Percentiles rank a stretch among this genome's conserved stretches.
phyloP scores from a whole-genome alignment of 2,329 filamentous ascomycete species.

The Curvularia eragrostidis region DNA sequence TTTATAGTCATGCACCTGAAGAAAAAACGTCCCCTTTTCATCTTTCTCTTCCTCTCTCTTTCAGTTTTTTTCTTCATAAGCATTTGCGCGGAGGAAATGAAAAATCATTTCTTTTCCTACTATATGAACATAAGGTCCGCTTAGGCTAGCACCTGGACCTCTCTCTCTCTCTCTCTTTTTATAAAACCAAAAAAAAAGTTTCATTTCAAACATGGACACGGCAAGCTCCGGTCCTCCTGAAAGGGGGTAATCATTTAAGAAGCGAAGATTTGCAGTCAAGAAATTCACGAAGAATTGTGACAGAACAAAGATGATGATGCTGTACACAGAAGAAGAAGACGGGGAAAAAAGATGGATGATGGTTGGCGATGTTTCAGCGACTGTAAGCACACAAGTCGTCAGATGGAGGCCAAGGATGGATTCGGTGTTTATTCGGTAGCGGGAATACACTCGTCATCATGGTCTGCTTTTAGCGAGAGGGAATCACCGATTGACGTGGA shows the following conservation, averaged over 20 bases:
- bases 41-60: background rate
- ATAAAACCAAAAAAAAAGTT: constrained; percentile 18
- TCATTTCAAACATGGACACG: constrained; percentile 38
- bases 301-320: background rate
- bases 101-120: background rate
- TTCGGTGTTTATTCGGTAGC: background rate
- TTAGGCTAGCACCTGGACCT: constrained; percentile 39
- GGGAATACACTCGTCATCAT: constrained; percentile 6
- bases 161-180: constrained; percentile 7
- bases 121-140: background rate
- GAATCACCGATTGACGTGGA: constrained; percentile 4
- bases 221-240: constrained; percentile 42
- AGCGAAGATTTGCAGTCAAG: constrained; percentile 25
- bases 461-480: constrained; percentile 1
- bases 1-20: background rate
- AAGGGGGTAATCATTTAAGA: constrained; percentile 43
- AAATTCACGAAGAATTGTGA: background rate
- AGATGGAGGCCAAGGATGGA: constrained; percentile 11
- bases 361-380: background rate
- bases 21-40: background rate
- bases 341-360: background rate
- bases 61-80: background rate
- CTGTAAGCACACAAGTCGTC: background rate
- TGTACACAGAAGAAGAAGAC: background rate
- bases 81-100: background rate